phyloP scores from a whole-genome alignment of 495 filamentous ascomycete genomes.

The Thermochaetoides thermophila region DNA sequence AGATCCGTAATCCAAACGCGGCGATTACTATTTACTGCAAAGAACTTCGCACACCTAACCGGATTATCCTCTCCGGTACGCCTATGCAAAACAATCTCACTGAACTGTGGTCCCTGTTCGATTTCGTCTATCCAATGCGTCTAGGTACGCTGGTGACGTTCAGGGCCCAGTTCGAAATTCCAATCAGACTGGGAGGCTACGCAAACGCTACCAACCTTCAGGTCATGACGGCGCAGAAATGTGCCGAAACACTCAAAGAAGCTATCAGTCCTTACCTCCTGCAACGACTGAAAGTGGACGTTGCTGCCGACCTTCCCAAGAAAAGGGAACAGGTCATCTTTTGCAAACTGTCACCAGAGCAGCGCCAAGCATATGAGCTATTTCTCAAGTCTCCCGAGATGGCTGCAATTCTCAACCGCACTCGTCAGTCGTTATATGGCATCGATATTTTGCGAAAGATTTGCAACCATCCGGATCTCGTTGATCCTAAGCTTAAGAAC shows the following conservation, averaged over 20 bases:
- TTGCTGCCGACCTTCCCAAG: conserved; percentile 80
- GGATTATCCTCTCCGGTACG: conserved; percentile 86
- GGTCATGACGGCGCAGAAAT: conserved; percentile 79
- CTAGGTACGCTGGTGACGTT: conserved; percentile 84
- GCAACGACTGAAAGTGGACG: conserved; percentile 87
- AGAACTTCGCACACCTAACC: conserved; percentile 71
- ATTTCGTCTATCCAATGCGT: conserved; percentile 92
- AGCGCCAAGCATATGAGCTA: conserved; percentile 58
- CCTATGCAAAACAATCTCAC: conserved; percentile 97
- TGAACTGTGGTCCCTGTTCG: conserved; percentile 97
- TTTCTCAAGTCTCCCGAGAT: conserved; percentile 80
- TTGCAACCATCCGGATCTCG: conserved; percentile 88
- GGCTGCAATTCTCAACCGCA: conserved; percentile 55
- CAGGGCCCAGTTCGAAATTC: conserved; percentile 76
- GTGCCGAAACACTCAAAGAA: conserved; percentile 79
- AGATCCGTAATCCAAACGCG: conserved; percentile 90
- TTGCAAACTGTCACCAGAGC: conserved; percentile 70
- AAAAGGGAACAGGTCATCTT: conserved; percentile 94
- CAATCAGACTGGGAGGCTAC: conserved; percentile 82
- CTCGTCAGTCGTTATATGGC: conserved; percentile 66
- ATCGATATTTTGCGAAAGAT: conserved; percentile 90
- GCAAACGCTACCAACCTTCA: conserved; percentile 86
- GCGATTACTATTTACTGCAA: conserved; percentile 87
- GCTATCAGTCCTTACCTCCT: conserved; percentile 83
- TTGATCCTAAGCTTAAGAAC: conserved; percentile 44